Conservation (phyloP, 257 asterid genomes). For the Solanum microdontum region DNA sequence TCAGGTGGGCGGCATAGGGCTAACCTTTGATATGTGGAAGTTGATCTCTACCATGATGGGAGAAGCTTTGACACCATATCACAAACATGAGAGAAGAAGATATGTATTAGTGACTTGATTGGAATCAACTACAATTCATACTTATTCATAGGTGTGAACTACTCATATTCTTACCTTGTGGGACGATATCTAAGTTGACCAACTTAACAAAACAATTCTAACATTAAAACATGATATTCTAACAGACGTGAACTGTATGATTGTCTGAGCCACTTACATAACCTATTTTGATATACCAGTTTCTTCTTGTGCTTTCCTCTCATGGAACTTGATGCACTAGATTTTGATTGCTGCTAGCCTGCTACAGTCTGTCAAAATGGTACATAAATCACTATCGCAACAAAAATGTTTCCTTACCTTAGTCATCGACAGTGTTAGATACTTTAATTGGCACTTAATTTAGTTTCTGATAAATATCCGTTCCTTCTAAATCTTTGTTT, state of each 20-base stretch:
- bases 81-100: neutral
- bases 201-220: neutral
- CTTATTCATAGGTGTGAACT: neutral
- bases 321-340: neutral
- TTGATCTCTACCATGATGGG: neutral
- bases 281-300: neutral
- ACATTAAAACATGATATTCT: neutral
- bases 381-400: neutral
- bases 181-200: neutral
- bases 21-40: neutral
- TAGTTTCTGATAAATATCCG: neutral
- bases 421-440: neutral
- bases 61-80: neutral
- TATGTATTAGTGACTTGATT: neutral
- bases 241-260: neutral
- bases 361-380: neutral
- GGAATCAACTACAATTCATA: neutral
- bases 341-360: neutral
- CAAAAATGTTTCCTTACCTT: neutral
- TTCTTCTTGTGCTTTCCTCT: neutral
- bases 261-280: neutral
- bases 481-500: neutral
- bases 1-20: neutral
- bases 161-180: neutral
- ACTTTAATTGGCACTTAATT: neutral